Conservation (phyloP, 2,329 filamentous ascomycete genomes). For the Fusarium goolgardi region DNA sequence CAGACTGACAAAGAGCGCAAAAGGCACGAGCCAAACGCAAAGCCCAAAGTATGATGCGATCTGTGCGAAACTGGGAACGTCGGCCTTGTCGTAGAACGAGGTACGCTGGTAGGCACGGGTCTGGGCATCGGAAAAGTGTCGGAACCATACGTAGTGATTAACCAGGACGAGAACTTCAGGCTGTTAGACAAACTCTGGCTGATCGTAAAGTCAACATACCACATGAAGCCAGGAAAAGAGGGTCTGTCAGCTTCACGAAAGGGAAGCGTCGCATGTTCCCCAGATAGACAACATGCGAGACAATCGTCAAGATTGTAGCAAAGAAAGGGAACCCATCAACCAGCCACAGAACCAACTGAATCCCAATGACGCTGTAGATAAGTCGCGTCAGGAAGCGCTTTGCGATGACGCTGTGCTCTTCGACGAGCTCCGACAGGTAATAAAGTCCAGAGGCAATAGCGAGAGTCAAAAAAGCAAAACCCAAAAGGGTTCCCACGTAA, state of each 20-base stretch:
- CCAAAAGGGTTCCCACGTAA: slow-evolving; percentile 85
- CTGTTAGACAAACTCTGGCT: slow-evolving; percentile 13
- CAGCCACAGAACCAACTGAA: slow-evolving; percentile 80
- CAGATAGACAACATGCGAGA: slow-evolving; percentile 85
- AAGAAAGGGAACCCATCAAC: slow-evolving; percentile 87
- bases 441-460: slow-evolving; percentile 98
- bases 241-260: slow-evolving; percentile 87
- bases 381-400: slow-evolving; percentile 86
- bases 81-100: slow-evolving; percentile 70
- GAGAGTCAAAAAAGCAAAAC: slow-evolving; percentile 93
- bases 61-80: slow-evolving; percentile 87
- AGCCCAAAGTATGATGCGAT: slow-evolving; percentile 96
- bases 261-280: slow-evolving; percentile 83
- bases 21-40: slow-evolving; percentile 96
- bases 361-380: slow-evolving; percentile 82
- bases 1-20: slow-evolving; percentile 92
- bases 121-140: slow-evolving; percentile 80
- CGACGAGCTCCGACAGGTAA: slow-evolving; percentile 96
- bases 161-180: slow-evolving; percentile 78
- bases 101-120: slow-evolving; percentile 67
- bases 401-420: slow-evolving; percentile 94
- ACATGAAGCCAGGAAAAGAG: slow-evolving; percentile 86
- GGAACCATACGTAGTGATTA: slow-evolving; percentile 97
- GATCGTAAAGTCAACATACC: slow-evolving; percentile 60
- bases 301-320: slow-evolving; percentile 79